Percentiles rank a stretch among this genome's conserved stretches.
Conservation (phyloP, 2,329 filamentous ascomycete species). For the Pseudocercospora eumusae region DNA sequence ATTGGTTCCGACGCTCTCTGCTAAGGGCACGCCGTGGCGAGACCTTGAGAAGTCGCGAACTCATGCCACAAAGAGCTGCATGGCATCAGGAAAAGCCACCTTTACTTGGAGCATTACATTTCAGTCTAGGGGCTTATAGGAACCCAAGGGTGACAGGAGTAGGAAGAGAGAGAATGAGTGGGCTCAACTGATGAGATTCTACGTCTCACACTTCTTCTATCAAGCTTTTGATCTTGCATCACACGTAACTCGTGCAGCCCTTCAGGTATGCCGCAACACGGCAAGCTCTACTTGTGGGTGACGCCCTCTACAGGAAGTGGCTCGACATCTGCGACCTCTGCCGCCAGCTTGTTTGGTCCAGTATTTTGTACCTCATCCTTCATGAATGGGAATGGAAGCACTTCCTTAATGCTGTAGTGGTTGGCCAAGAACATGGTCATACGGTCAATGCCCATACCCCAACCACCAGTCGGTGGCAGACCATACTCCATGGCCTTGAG, state of each 20-base stretch:
- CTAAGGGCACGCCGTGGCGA: background rate
- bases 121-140: background rate
- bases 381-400: slow-evolving; percentile 96
- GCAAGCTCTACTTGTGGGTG: slow-evolving; percentile 3
- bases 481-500: slow-evolving; percentile 86
- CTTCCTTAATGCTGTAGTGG: slow-evolving; percentile 95
- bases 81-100: background rate
- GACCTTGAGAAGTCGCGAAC: background rate
- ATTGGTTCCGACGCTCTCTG: background rate
- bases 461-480: slow-evolving; percentile 90
- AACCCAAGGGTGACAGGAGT: background rate
- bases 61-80: background rate
- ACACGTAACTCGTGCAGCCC: slow-evolving; percentile 3
- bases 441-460: slow-evolving; percentile 91
- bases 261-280: background rate
- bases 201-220: slow-evolving; percentile 3
- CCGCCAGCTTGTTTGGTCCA: slow-evolving; percentile 53
- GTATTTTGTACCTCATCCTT: slow-evolving; percentile 68
- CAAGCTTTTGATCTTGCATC: slow-evolving; percentile 8
- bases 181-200: background rate
- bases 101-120: background rate
- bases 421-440: slow-evolving; percentile 95
- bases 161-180: background rate
- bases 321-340: slow-evolving; percentile 63
- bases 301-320: slow-evolving; percentile 59